These are phyloP conservation scores for Backusella tuberculispora DNA, from an alignment of 192 early-diverging fungal species.

Conservation along the genomic window DNA sequence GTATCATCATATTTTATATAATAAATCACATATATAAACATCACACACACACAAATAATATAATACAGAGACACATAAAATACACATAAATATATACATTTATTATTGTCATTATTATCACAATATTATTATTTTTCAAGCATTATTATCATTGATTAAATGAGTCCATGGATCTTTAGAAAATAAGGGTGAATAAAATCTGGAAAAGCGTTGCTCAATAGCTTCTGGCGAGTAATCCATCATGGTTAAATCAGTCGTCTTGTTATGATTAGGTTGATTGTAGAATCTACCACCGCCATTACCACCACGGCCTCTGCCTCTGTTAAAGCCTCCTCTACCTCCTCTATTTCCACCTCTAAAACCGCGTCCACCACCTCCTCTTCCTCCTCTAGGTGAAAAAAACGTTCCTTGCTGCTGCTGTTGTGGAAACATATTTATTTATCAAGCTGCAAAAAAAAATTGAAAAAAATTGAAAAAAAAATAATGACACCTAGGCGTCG, in stretches of 20 bases:
- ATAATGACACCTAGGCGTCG: not conserved
- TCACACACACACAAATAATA: no score
- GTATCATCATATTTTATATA: not conserved
- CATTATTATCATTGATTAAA: not conserved
- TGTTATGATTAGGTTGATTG: not conserved
- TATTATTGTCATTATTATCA: not conserved
- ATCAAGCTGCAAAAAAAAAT: not conserved
- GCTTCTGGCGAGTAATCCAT: conserved; percentile 3
- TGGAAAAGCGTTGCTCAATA: conserved; percentile 1
- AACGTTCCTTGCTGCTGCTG: not conserved
- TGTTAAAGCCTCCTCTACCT: not conserved
- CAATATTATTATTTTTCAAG: no score
- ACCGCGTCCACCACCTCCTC: conserved; percentile 4
- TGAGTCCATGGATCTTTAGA: not conserved
- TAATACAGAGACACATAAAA: no score
- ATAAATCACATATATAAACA: no score
- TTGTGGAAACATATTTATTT: not conserved
- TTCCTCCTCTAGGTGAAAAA: not conserved
- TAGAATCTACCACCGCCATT: not conserved
- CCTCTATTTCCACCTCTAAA: conserved; percentile 2
- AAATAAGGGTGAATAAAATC: conserved; percentile 6
- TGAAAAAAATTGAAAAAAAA: not conserved
- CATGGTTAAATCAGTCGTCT: not conserved
- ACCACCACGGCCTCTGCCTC: not conserved
- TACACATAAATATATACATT: not conserved